A percentile compares a stretch with the other conserved stretches of the same genome.
phyloP scores from a whole-genome alignment of 2,329 filamentous ascomycete species.

The Penicillium sp. region DNA sequence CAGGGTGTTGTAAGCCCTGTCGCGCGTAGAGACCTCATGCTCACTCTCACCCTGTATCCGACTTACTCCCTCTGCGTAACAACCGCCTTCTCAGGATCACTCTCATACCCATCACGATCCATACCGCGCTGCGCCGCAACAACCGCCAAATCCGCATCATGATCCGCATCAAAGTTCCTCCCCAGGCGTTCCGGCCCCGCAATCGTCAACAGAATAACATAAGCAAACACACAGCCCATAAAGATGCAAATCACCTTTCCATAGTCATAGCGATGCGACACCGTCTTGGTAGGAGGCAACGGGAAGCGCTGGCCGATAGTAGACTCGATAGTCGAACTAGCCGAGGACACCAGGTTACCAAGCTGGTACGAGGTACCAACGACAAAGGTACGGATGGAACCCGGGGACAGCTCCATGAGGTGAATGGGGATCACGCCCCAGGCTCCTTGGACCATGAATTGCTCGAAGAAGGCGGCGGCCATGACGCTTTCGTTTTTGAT shows the following conservation, averaged over 20 bases:
- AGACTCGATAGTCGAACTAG: constrained; percentile 76
- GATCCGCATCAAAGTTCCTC: constrained; percentile 54
- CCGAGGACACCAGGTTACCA: constrained; percentile 65
- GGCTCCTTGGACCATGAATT: constrained; percentile 78
- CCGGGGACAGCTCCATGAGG: constrained; percentile 68
- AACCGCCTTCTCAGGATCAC: constrained; percentile 40
- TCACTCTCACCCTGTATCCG: neutral
- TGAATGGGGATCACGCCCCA: constrained; percentile 78
- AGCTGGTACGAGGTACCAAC: constrained; percentile 69
- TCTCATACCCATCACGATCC: constrained; percentile 26
- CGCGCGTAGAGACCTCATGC: neutral
- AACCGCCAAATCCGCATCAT: constrained; percentile 55
- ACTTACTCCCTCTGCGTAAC: constrained; percentile 9
- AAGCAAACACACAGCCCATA: constrained; percentile 80
- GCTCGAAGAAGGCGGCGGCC: constrained; percentile 82
- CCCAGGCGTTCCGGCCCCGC: constrained; percentile 57
- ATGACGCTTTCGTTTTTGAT: constrained; percentile 67
- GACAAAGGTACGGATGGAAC: constrained; percentile 66
- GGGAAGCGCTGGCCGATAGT: constrained; percentile 77
- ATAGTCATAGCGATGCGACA: constrained; percentile 69
- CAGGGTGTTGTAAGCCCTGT: too few relatives aligned
- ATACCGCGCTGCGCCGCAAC: constrained; percentile 46
- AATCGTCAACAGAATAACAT: constrained; percentile 59
- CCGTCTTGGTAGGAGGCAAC: constrained; percentile 61
- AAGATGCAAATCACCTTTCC: constrained; percentile 89